phyloP scores from a whole-genome alignment of 306 rosid genomes.

The Casuarina cunninghamiana region DNA sequence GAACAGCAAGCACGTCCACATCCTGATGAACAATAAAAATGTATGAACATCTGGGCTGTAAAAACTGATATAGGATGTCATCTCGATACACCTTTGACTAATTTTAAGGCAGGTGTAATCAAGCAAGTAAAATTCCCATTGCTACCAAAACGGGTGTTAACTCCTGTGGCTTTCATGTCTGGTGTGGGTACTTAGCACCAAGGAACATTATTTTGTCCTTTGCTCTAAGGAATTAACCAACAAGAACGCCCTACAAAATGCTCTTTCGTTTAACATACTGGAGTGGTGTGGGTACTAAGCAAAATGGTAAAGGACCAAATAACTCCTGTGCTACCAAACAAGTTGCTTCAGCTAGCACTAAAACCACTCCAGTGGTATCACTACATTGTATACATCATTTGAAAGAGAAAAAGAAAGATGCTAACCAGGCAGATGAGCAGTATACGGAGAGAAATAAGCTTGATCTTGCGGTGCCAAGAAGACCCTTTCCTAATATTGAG shows the following conservation, averaged over 20 bases:
- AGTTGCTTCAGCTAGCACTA: not conserved
- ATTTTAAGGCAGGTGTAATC: not conserved
- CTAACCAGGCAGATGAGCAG: slow-evolving; percentile 93
- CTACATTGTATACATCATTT: slow-evolving; percentile 2
- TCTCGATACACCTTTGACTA: too few species aligned
- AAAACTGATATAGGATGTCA: not conserved
- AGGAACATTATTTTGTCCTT: not conserved
- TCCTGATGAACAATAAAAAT: slow-evolving; percentile 51
- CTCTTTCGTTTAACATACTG: too few species aligned
- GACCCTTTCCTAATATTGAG: slow-evolving; percentile 70
- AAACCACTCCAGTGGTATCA: not conserved
- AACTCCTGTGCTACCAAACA: not conserved
- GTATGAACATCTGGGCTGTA: slow-evolving; percentile 7
- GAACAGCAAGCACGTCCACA: slow-evolving; percentile 86
- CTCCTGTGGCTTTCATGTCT: not conserved
- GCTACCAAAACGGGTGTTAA: too few species aligned
- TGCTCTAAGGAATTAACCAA: too few species aligned
- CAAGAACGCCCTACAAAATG: too few species aligned
- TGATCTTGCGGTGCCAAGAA: slow-evolving; percentile 91
- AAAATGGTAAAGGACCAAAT: not conserved
- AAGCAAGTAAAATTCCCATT: not conserved
- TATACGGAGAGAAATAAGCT: slow-evolving; percentile 91
- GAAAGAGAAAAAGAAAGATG: slow-evolving; percentile 10
- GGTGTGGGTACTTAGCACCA: not conserved
- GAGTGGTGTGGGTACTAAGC: not conserved